Conservation (phyloP, 1,284 basidiomycete species). For the Coniferiporia weirii region DNA sequence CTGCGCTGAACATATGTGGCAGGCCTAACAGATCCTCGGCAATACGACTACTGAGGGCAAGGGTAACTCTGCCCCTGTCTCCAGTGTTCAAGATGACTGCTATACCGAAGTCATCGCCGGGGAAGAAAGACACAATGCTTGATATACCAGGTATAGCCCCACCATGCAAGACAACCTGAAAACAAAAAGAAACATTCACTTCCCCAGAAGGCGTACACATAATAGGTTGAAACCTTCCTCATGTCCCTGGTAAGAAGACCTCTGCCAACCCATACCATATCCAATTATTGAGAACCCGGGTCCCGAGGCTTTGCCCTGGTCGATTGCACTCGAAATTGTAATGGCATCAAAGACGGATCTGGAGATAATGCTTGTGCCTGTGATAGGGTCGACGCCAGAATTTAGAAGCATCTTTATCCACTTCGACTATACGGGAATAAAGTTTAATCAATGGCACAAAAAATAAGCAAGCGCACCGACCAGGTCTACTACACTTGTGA, state of each 20-base stretch:
- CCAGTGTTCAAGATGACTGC: conserved; percentile 29
- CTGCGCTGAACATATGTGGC: background rate
- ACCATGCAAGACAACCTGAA: conserved; percentile 26
- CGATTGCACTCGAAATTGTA: conserved; percentile 30
- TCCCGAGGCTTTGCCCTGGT: background rate
- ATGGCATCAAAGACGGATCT: conserved; percentile 32
- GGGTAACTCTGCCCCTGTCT: conserved; percentile 10
- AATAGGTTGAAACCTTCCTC: conserved; percentile 20
- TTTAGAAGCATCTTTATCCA: conserved; percentile 43
- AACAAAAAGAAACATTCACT: background rate
- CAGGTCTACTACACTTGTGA: conserved; percentile 31
- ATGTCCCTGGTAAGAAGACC: conserved; percentile 23
- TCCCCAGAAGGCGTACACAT: background rate
- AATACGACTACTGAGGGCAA: background rate
- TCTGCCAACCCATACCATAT: conserved; percentile 29
- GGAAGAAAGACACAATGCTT: conserved; percentile 26
- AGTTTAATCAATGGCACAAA: background rate
- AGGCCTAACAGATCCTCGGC: conserved; percentile 5
- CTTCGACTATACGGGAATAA: conserved; percentile 27
- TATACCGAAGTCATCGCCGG: conserved; percentile 27
- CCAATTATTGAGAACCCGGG: conserved; percentile 22
- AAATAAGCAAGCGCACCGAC: conserved; percentile 16
- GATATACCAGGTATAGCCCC: conserved; percentile 29
- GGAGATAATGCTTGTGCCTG: conserved; percentile 38
- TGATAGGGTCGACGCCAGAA: conserved; percentile 36